Evolutionary conservation across 768 basidiomycete genomes (phyloP), one percentile per base, ranked within the genome.

Genomic region (Pisolithus tinctorius): DNA sequence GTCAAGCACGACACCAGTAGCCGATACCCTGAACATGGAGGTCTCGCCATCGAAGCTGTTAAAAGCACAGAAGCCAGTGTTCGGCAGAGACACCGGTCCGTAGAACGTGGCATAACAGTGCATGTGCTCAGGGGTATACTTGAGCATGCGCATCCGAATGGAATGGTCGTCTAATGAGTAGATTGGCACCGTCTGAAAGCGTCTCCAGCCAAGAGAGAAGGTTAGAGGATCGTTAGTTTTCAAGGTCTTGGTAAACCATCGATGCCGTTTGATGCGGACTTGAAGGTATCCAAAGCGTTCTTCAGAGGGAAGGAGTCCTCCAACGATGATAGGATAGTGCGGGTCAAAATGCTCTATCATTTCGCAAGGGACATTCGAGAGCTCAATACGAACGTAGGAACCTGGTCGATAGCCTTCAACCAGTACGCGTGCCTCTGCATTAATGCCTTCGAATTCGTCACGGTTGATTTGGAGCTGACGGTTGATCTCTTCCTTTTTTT

Each of bases 61-160:
- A 79, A 99, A 98, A 2, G 95, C 88, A 67, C 96, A 98, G 71
- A 99, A 94, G 30, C 94, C 93, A 0, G 92, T 96, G 69, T 96
- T 96, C 20, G 94, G 95, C 0, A 90, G 73, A 2, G 92, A 74
- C 20, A 92, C 84, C 6, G 96, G 95, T 0, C 93, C 95, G 63
- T 94, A 99, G 69, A 98, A 96, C 2, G 94, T 96, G 2, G 94
- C 95, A 63, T 86, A 95, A 63, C 96, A 99, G 65, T 99, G 96
- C 96, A 95, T 97, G 63, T 99, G 96, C 70, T 99, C 96, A 0
- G 96, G 96, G 0, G 96, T 97, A 66, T 99, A 99, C 71, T 99
- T 99, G 72, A 99, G 87, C 86, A 98, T 89, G 34, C 96, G 91
- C 85, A 97, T 96, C 16, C 96, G 88, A 58, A 97, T 95, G 9